Base-by-base conservation (phyloP, 2,329 filamentous ascomycete genomes). In the Venturia carpophila region DNA sequence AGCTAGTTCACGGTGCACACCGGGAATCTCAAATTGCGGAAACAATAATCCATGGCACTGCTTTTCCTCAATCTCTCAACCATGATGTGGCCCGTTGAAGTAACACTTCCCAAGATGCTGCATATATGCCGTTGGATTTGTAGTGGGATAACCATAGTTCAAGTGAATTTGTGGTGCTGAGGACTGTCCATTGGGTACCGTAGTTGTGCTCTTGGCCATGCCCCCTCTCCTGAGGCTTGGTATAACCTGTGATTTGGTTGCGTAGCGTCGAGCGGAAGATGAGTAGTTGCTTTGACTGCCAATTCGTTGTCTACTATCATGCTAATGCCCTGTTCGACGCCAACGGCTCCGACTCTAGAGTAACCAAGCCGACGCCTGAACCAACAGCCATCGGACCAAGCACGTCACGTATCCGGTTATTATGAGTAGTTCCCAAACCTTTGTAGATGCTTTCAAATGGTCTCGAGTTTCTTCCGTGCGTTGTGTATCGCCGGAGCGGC, bases 401-500 rank as follows among this genome's bases (percentile, higher is more conserved):
- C 13, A 63, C 62, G 37, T 63, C 62, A 17, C 43, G n/a, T 11
- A 30, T 49, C 10, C 62, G 39, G 13, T 42, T 63, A 49, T 52
- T 52, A 42, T 63, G 62, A 21, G 62, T 63, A 21, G 62, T 63
- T 11, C 43, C 43, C 43, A 17, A 47, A 42, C 43, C 30, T 45
- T 52, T 63, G 62, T 17, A 63, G 24, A 63, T 63, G 62, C 41
- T n/a, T 49, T 30, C 52, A 42, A 30, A 63, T 63, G 19, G 49
- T 63, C 21, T 49, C 62, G 7, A 42, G 62, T 43, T 63, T 63
- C 62, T 63, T 63, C 9, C 62, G 39, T 21, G 62, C 62, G 47
- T 63, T 63, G 62, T 63, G 62, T 39, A 63, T 63, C 21, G 62
- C 43, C 3, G 62, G 62, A 39, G 62, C 62, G 52, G 41, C 62